Evolutionary conservation across 2,329 filamentous ascomycete species (phyloP).

Genomic region (Blastomyces gilchristii): DNA sequence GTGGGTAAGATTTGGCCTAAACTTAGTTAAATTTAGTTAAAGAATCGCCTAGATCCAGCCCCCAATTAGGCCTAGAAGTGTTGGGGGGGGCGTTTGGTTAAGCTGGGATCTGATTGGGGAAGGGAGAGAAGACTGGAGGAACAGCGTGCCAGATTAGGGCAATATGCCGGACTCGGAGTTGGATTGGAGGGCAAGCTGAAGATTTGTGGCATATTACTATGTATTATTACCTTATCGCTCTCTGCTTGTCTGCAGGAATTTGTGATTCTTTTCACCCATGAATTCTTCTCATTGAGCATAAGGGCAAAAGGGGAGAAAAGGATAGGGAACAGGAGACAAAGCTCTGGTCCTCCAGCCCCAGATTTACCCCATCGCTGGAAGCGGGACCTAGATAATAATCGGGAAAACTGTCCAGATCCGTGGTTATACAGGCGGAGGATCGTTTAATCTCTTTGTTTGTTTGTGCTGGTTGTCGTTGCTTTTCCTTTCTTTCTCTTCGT

Average conservation of each 20-base stretch:
- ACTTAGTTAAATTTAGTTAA: constrained; percentile 5
- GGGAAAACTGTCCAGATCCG: too few relatives aligned
- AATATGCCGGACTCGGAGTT: neutral
- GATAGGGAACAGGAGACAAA: neutral
- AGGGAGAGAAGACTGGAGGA: too few relatives aligned
- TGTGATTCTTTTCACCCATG: neutral
- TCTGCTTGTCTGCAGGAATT: neutral
- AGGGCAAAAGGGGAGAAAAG: neutral
- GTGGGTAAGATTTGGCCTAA: neutral
- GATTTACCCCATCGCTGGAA: too few relatives aligned
- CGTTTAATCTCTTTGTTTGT: neutral
- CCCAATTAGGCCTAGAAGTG: neutral
- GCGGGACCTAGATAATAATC: too few relatives aligned
- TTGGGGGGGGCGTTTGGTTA: neutral
- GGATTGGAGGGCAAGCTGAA: neutral
- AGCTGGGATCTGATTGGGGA: neutral
- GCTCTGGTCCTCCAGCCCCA: neutral
- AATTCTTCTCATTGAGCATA: neutral
- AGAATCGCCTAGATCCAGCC: neutral
- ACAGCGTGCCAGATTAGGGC: too few relatives aligned
- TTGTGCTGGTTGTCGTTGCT: neutral
- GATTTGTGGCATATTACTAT: neutral
- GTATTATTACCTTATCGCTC: neutral
- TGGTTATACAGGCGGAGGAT: too few relatives aligned
- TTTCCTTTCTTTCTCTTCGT: neutral